phyloP scores from a whole-genome alignment of 192 early-diverging fungal genomes.

The Gorgonomyces haynaldii region DNA sequence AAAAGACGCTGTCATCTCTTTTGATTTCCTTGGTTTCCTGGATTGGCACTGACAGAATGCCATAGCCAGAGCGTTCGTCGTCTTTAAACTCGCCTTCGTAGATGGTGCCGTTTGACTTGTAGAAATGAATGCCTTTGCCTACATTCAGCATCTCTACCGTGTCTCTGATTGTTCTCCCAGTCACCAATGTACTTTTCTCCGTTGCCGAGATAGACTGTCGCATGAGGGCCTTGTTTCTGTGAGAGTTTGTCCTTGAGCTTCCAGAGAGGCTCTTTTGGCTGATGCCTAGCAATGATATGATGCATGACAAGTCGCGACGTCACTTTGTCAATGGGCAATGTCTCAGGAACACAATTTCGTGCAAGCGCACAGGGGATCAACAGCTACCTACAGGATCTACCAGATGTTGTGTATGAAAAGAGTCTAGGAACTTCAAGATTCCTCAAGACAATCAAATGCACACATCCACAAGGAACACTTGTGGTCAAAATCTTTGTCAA shows the following conservation, averaged over 20 bases:
- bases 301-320: background rate
- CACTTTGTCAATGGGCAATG: background rate
- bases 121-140: slow-evolving; percentile 49
- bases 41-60: slow-evolving; percentile 40
- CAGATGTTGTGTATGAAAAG: slow-evolving; percentile 1
- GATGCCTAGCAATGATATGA: background rate
- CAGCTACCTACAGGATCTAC: background rate
- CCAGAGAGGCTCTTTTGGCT: slow-evolving; percentile 27
- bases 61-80: slow-evolving; percentile 38
- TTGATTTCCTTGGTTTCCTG: background rate
- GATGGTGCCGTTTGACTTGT: slow-evolving; percentile 26
- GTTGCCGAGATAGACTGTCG: slow-evolving; percentile 46
- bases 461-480: slow-evolving; percentile 63
- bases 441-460: slow-evolving; percentile 86
- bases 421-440: slow-evolving; percentile 86
- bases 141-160: slow-evolving; percentile 18
- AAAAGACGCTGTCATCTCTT: background rate
- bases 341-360: too few species aligned
- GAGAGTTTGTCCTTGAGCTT: slow-evolving; percentile 35
- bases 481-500: slow-evolving; percentile 92
- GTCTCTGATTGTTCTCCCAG: slow-evolving; percentile 40
- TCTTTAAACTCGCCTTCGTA: slow-evolving; percentile 49
- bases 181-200: slow-evolving; percentile 49
- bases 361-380: background rate
- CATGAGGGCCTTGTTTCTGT: slow-evolving; percentile 41